These are phyloP conservation scores for Logfia minima DNA, from an alignment of 129 eudicot genomes.

Conservation along the genomic window DNA sequence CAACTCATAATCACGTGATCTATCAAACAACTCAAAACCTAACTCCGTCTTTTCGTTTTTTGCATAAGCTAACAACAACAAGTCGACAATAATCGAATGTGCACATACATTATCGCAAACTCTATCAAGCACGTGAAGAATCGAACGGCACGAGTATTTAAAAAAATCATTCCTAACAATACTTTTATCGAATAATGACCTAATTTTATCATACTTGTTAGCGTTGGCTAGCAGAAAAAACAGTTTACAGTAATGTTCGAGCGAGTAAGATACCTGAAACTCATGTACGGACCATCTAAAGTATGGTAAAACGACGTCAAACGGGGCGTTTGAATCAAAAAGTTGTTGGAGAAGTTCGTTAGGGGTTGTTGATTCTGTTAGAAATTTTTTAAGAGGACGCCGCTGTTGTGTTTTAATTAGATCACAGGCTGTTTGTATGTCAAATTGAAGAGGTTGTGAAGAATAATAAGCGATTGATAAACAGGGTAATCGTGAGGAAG, in stretches of 20 bases:
- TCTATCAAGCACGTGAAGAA: conserved; percentile 40
- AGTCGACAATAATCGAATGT: conserved; percentile 57
- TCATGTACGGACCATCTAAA: conserved; percentile 57
- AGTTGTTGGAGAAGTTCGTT: conserved; percentile 37
- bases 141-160: conserved; percentile 28
- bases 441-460: conserved; percentile 24
- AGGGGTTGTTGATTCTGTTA: conserved; percentile 37
- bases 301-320: conserved; percentile 42
- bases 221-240: conserved; percentile 47
- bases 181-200: conserved; percentile 51
- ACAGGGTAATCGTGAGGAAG: background rate
- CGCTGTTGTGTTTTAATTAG: conserved; percentile 58
- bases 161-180: conserved; percentile 29
- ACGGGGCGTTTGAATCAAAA: conserved; percentile 32
- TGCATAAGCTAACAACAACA: conserved; percentile 53
- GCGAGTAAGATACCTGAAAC: conserved; percentile 42
- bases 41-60: conserved; percentile 35
- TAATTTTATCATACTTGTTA: conserved; percentile 47
- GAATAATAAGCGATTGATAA: conserved; percentile 8
- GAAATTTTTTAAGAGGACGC: conserved; percentile 41
- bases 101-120: conserved; percentile 40
- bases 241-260: conserved; percentile 41
- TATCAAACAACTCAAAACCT: conserved; percentile 63
- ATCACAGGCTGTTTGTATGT: conserved; percentile 31
- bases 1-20: conserved; percentile 67